Evolutionary conservation across 768 basidiomycete genomes (phyloP).

Genomic region (Boletales sp.): DNA sequence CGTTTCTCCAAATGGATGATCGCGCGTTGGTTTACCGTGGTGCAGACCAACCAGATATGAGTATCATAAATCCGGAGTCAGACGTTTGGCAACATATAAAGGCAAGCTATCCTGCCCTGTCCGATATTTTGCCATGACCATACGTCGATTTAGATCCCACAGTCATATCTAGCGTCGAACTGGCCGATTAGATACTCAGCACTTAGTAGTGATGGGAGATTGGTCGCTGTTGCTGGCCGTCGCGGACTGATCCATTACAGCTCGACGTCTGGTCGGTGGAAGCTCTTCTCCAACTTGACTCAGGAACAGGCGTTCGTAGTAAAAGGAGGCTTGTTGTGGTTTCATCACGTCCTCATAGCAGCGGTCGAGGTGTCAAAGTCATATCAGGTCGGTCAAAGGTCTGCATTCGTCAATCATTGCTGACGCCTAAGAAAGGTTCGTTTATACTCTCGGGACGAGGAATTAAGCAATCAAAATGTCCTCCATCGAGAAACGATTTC

Average conservation of each 20-base stretch:
- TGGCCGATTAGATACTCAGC: constrained; percentile 95
- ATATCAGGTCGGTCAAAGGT: constrained; percentile 54
- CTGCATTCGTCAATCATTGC: neutral
- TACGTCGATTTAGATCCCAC: constrained; percentile 64
- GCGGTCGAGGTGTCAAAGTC: constrained; percentile 81
- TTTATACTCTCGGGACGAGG: constrained; percentile 89
- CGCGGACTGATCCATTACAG: constrained; percentile 93
- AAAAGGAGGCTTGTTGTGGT: constrained; percentile 92
- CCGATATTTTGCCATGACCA: neutral
- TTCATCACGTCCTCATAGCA: constrained; percentile 90
- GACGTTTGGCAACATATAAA: constrained; percentile 99
- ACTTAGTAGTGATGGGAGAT: constrained; percentile 83
- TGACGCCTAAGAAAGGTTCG: constrained; percentile 58
- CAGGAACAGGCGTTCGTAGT: constrained; percentile 89
- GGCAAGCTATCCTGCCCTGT: constrained; percentile 36
- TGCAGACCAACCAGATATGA: constrained; percentile 97
- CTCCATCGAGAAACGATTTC: constrained; percentile 76
- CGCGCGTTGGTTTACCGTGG: constrained; percentile 91
- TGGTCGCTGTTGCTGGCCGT: constrained; percentile 90
- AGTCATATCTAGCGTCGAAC: constrained; percentile 81
- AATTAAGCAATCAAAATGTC: constrained; percentile 78
- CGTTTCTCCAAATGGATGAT: constrained; percentile 94
- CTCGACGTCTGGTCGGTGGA: constrained; percentile 93
- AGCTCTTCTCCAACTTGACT: constrained; percentile 71
- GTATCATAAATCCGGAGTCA: constrained; percentile 95